These are phyloP conservation scores for Arabidopsis thaliana DNA, from an alignment of 345 rosid genomes.

Conservation along the genomic window DNA sequence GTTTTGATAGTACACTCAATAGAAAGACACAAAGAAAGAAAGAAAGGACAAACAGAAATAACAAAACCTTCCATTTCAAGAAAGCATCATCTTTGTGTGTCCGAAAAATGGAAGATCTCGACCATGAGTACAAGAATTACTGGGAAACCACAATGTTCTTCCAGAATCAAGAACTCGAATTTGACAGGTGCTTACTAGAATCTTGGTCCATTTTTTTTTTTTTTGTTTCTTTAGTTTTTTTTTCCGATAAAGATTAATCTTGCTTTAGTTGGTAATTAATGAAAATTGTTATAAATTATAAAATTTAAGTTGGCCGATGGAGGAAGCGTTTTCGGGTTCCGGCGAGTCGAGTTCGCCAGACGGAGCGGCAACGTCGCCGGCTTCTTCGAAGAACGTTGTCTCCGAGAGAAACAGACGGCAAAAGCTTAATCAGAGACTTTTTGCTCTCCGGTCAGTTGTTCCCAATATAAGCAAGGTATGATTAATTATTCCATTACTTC, in stretches of 20 bases:
- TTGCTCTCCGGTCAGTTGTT: constrained; percentile 89
- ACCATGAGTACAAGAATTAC: constrained; percentile 59
- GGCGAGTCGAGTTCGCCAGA: constrained; percentile 95
- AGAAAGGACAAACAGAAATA: neutral
- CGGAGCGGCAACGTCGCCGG: constrained; percentile 71
- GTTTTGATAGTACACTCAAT: constrained; percentile 35
- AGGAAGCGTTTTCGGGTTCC: constrained; percentile 59
- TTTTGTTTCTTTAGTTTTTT: neutral
- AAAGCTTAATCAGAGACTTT: constrained; percentile 85
- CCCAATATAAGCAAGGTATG: constrained; percentile 55
- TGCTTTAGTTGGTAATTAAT: neutral
- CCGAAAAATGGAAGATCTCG: constrained; percentile 43
- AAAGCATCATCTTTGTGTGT: constrained; percentile 36
- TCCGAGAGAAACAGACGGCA: constrained; percentile 87
- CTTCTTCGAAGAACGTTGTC: constrained; percentile 74
- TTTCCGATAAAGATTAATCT: neutral
- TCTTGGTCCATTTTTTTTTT: neutral
- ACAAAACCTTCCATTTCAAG: constrained; percentile 41
- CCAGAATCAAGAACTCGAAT: constrained; percentile 65
- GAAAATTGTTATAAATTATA: neutral
- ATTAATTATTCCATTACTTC: constrained; percentile 15
- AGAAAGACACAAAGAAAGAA: constrained; percentile 11
- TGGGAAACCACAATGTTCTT: constrained; percentile 78
- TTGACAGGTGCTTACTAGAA: constrained; percentile 42
- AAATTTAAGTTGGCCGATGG: constrained; percentile 55